Conservation (phyloP, 2,329 filamentous ascomycete species). For the Fusarium palustre region DNA sequence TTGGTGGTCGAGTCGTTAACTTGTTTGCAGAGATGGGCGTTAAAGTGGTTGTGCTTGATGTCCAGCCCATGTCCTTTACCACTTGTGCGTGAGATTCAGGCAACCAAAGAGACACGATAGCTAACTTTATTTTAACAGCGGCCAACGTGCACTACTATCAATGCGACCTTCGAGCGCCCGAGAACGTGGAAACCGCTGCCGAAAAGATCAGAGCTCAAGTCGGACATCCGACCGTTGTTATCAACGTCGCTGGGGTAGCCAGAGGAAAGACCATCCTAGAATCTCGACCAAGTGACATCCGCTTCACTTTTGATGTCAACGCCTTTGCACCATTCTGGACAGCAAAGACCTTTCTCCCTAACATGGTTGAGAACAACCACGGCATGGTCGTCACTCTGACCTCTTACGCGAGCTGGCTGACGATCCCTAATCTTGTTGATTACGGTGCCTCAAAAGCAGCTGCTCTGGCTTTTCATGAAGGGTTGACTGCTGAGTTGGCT, state of each 20-base stretch:
- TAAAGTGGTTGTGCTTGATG: constrained; percentile 78
- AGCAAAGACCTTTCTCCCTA: constrained; percentile 74
- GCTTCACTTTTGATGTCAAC: constrained; percentile 79
- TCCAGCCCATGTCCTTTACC: constrained; percentile 69
- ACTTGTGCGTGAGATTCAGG: constrained; percentile 53
- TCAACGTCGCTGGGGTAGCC: constrained; percentile 77
- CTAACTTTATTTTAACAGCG: constrained; percentile 41
- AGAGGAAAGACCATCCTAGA: constrained; percentile 72
- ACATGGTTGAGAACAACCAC: constrained; percentile 72
- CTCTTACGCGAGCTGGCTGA: constrained; percentile 70
- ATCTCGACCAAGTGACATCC: constrained; percentile 67
- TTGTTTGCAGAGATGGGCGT: constrained; percentile 73
- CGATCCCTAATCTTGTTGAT: constrained; percentile 73
- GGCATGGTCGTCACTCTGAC: constrained; percentile 80
- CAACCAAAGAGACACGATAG: not conserved
- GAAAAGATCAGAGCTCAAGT: constrained; percentile 64
- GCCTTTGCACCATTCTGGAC: constrained; percentile 74
- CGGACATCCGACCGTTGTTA: constrained; percentile 75
- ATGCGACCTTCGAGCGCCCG: constrained; percentile 74
- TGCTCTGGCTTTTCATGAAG: constrained; percentile 76
- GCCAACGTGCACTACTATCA: constrained; percentile 74
- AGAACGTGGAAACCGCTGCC: constrained; percentile 64
- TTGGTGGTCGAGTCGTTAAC: constrained; percentile 74
- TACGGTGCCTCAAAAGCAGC: constrained; percentile 76
- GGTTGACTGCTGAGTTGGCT: constrained; percentile 67